A percentile compares a stretch with the other conserved stretches of the same genome.
phyloP scores from a whole-genome alignment of 1,139 yeast genomes.

The Blastobotrys arbuscula region DNA sequence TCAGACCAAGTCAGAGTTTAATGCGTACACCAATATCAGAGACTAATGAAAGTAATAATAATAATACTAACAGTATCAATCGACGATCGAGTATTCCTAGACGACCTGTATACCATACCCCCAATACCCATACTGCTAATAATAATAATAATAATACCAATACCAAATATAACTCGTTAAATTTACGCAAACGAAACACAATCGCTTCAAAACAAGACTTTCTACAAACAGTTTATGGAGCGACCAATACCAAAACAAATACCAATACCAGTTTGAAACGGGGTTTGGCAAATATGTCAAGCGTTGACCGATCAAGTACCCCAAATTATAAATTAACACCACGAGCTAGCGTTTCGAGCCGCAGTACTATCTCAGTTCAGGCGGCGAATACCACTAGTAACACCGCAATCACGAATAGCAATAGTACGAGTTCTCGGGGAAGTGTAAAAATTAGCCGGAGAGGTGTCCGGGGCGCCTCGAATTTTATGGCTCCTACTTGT shows the following conservation, averaged over 20 bases:
- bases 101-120: not conserved
- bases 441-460: not conserved
- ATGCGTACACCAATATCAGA: too few relatives aligned
- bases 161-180: too few relatives aligned
- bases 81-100: not conserved
- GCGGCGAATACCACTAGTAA: not conserved
- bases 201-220: not conserved
- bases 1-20: too few relatives aligned
- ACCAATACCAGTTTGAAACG: not conserved
- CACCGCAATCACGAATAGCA: not conserved
- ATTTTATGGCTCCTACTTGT: conserved; percentile 5
- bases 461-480: not conserved
- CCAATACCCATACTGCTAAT: not conserved
- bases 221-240: not conserved
- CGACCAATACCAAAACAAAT: not conserved
- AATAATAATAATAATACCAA: too few relatives aligned
- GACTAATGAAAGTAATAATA: too few relatives aligned
- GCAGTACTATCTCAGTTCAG: too few relatives aligned
- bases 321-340: too few relatives aligned
- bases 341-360: too few relatives aligned
- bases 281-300: not conserved
- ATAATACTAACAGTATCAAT: not conserved
- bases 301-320: not conserved
- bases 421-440: too few relatives aligned
- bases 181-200: too few relatives aligned